Evolutionary conservation across 2,329 filamentous ascomycete genomes (phyloP).

Genomic region (Cladophialophora exuberans): DNA sequence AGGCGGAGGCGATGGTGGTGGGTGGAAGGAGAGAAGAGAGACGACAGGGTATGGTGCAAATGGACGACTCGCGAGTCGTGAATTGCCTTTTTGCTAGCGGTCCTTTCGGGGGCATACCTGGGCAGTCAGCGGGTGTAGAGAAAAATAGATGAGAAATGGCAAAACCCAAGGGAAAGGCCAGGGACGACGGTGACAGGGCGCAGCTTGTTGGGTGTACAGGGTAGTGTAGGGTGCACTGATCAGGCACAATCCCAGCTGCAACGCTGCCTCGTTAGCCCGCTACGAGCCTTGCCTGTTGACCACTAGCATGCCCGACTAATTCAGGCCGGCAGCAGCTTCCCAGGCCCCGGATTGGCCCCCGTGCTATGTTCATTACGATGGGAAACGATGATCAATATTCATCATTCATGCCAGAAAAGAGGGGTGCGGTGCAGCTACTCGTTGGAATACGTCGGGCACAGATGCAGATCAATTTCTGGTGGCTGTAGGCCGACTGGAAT

Average conservation of each 20-base stretch:
- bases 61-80: constrained; percentile 1
- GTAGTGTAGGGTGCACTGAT: too few species aligned
- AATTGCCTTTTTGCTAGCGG: constrained; percentile 9
- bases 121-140: constrained; percentile 1
- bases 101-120: constrained; percentile 9
- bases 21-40: constrained; percentile 4
- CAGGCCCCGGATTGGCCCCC: constrained; percentile 11
- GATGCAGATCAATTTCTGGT: too few species aligned
- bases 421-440: constrained; percentile 5
- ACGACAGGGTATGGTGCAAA: constrained; percentile 1
- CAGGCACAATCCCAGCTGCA: constrained; percentile 15
- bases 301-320: constrained; percentile 13
- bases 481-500: background rate
- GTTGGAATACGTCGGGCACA: too few species aligned
- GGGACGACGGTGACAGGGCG: constrained; percentile 12
- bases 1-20: constrained; percentile 20
- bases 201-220: too few species aligned
- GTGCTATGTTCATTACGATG: constrained; percentile 5
- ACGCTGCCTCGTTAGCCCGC: constrained; percentile 15
- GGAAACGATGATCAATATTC: constrained; percentile 25
- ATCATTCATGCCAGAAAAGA: constrained; percentile 21
- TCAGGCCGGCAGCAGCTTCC: constrained; percentile 4
- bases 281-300: constrained; percentile 11
- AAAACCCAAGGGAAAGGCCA: constrained; percentile 8
- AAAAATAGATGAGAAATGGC: constrained; percentile 5